Evolutionary conservation across 2,329 filamentous ascomycete species (phyloP).

Genomic region (Monilinia fructicola): DNA sequence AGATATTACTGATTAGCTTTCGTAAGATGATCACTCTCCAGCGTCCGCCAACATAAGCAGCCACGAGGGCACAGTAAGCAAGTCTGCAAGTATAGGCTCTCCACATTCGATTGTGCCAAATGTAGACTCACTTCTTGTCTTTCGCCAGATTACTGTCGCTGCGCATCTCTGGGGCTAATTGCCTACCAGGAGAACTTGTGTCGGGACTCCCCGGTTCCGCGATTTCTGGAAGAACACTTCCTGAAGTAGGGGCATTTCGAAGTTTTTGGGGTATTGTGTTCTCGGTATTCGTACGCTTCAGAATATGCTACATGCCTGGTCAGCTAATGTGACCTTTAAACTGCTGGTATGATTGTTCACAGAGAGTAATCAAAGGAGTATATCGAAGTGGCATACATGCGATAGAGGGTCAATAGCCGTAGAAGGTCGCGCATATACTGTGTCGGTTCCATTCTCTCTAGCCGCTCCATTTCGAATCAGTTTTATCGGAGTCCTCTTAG

Average conservation of each 20-base stretch:
- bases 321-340: slow-evolving; percentile 26
- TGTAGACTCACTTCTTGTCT: slow-evolving; percentile 63
- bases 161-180: slow-evolving; percentile 42
- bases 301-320: slow-evolving; percentile 49
- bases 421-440: slow-evolving; percentile 28
- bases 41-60: slow-evolving; percentile 1
- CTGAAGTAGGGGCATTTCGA: slow-evolving; percentile 52
- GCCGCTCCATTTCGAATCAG: slow-evolving; percentile 33
- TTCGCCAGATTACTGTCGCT: slow-evolving; percentile 43
- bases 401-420: slow-evolving; percentile 65
- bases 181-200: slow-evolving; percentile 36
- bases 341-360: slow-evolving; percentile 1
- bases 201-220: slow-evolving; percentile 34
- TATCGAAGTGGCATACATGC: slow-evolving; percentile 52
- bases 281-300: slow-evolving; percentile 66
- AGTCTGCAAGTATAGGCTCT: neutral
- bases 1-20: slow-evolving; percentile 6
- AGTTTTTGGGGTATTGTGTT: slow-evolving; percentile 53
- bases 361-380: slow-evolving; percentile 1
- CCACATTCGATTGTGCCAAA: slow-evolving; percentile 22
- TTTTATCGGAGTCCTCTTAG: slow-evolving; percentile 36
- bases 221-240: slow-evolving; percentile 45
- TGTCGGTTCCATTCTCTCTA: slow-evolving; percentile 30
- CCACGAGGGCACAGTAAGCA: slow-evolving; percentile 27
- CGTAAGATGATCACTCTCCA: neutral